These are phyloP conservation scores for Murraya paniculata DNA, from an alignment of 345 rosid species.

Conservation along the genomic window DNA sequence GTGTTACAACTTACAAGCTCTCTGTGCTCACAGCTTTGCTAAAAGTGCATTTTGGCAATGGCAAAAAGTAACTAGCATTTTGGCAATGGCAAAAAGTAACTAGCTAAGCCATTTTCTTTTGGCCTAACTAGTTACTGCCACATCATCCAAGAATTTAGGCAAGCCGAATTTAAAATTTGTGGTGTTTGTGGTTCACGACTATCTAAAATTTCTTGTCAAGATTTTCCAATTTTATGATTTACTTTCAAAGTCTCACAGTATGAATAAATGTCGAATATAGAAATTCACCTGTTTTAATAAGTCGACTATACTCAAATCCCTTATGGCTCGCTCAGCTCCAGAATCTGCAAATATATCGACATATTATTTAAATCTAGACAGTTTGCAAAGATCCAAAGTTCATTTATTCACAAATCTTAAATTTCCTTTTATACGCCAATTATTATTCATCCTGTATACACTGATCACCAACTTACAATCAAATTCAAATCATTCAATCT, in stretches of 20 bases:
- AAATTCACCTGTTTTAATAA: background rate
- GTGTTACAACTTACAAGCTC: constrained; percentile 58
- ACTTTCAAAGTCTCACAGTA: background rate
- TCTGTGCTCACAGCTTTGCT: constrained; percentile 62
- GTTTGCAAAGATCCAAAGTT: background rate
- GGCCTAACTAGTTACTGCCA: no score
- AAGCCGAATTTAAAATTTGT: no score
- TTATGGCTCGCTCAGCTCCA: background rate
- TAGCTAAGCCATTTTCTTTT: no score
- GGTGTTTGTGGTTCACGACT: no score
- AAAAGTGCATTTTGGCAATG: constrained; percentile 49
- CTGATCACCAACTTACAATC: background rate
- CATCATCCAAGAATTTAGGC: no score
- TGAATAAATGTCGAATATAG: background rate
- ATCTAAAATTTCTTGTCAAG: background rate
- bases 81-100: no score
- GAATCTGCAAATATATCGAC: background rate
- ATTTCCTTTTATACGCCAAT: background rate
- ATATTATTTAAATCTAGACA: background rate
- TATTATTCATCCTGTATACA: background rate
- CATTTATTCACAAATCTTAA: background rate
- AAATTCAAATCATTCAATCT: background rate
- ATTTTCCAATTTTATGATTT: background rate
- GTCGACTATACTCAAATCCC: background rate
- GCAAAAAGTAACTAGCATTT: no score